Evolutionary conservation across 2,329 filamentous ascomycete genomes (phyloP).

Genomic region (Alternaria viburni): DNA sequence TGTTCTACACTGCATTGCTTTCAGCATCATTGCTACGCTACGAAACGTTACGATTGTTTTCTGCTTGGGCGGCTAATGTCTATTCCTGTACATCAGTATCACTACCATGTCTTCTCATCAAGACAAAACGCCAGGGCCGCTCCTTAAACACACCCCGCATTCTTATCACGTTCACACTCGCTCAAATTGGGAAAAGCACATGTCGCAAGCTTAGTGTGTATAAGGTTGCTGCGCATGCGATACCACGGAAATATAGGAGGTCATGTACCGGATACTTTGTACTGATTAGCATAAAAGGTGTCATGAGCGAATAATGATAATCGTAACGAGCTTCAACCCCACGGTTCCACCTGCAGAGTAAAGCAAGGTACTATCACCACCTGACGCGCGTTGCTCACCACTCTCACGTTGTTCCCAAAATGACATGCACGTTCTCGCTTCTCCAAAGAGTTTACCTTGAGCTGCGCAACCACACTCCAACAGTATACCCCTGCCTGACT

Average conservation of each 20-base stretch:
- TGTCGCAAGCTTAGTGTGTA: not conserved
- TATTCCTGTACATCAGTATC: not conserved
- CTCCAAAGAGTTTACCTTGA: not conserved
- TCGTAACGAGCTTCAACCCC: not conserved
- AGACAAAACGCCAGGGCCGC: slow-evolving; percentile 26
- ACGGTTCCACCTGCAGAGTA: not conserved
- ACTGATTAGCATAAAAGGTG: slow-evolving; percentile 4
- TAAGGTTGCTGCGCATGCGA: not conserved
- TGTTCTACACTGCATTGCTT: not conserved
- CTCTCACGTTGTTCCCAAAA: slow-evolving; percentile 4
- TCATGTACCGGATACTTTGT: slow-evolving; percentile 10
- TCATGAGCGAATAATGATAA: not conserved
- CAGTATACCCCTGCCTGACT: not conserved
- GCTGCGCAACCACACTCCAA: not conserved
- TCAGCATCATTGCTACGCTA: not conserved
- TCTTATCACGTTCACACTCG: not conserved
- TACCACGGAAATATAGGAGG: not conserved
- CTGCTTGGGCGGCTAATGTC: not conserved
- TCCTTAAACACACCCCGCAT: slow-evolving; percentile 13
- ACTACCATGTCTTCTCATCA: not conserved
- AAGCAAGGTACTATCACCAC: not conserved
- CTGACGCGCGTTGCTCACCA: not conserved
- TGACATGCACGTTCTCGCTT: not conserved
- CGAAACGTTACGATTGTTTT: not conserved
- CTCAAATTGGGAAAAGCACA: not conserved